A percentile compares a stretch with the other conserved stretches of the same genome.
phyloP scores from a whole-genome alignment of 1,284 basidiomycete species.

The Clitocybe nebularis region DNA sequence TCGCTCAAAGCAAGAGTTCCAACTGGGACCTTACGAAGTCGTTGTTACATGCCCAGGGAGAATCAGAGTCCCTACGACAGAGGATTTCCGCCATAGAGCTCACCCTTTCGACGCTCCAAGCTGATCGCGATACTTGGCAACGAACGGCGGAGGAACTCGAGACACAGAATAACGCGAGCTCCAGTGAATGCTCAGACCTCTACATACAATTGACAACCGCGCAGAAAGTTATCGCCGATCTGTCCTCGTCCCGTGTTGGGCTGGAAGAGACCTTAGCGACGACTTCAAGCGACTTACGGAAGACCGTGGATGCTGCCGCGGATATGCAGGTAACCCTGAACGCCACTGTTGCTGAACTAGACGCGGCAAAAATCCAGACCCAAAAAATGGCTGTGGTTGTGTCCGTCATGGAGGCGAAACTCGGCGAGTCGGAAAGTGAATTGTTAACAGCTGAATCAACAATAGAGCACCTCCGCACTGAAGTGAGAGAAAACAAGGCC shows the following conservation, averaged over 20 bases:
- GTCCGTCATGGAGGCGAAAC: constrained; percentile 13
- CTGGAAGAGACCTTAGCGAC: constrained; percentile 9
- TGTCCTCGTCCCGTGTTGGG: constrained; percentile 5
- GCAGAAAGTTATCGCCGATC: constrained; percentile 7
- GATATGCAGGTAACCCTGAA: constrained; percentile 9
- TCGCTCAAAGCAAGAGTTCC: constrained; percentile 6
- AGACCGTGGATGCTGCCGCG: constrained; percentile 4
- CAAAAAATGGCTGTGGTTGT: constrained; percentile 11
- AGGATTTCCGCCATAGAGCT: background rate
- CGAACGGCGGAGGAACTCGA: constrained; percentile 8
- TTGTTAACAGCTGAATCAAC: constrained; percentile 10
- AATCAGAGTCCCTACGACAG: constrained; percentile 1
- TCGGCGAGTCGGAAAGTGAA: constrained; percentile 8
- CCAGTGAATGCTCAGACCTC: constrained; percentile 6
- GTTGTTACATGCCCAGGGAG: constrained; percentile 1
- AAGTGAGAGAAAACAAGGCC: constrained; percentile 6
- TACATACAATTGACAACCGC: constrained; percentile 7
- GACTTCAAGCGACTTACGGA: constrained; percentile 5
- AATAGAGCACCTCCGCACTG: constrained; percentile 7
- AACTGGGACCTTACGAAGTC: constrained; percentile 5
- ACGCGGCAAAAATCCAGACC: constrained; percentile 7
- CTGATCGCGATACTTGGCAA: constrained; percentile 8
- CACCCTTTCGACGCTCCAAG: constrained; percentile 6
- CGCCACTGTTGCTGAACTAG: constrained; percentile 5
- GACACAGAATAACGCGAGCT: constrained; percentile 8